These are phyloP conservation scores for Coemansia sp. DNA, from an alignment of 192 early-diverging fungal genomes.

Conservation along the genomic window DNA sequence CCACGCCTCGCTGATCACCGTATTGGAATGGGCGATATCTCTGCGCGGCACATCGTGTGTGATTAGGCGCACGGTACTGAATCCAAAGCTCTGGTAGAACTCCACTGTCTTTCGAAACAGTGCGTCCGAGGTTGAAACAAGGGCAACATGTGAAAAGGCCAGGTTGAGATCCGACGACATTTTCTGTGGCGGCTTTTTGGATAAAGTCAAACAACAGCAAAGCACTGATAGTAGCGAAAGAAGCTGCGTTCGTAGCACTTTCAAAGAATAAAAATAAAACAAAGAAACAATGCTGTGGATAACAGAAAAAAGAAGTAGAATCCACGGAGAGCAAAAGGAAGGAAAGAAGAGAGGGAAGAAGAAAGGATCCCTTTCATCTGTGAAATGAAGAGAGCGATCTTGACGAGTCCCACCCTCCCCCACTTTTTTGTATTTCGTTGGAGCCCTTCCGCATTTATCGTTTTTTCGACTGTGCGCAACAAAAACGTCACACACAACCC, in stretches of 20 bases:
- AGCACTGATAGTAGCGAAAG: not conserved
- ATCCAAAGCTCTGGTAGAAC: slow-evolving; percentile 64
- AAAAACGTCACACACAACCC: too few species aligned
- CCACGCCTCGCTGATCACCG: slow-evolving; percentile 50
- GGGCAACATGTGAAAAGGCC: slow-evolving; percentile 48
- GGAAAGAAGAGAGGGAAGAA: not conserved
- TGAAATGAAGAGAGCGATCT: too few species aligned
- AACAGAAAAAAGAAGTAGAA: not conserved
- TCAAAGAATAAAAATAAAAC: not conserved
- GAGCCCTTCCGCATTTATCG: too few species aligned
- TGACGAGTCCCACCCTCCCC: too few species aligned
- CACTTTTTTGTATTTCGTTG: too few species aligned
- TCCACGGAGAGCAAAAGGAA: too few species aligned
- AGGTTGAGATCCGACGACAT: slow-evolving; percentile 15
- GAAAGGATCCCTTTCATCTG: not conserved
- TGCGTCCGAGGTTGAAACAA: slow-evolving; percentile 29
- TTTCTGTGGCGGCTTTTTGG: slow-evolving; percentile 3
- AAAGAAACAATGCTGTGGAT: not conserved
- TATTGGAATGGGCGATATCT: slow-evolving; percentile 32
- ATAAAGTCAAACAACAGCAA: not conserved
- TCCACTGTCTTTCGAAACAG: slow-evolving; percentile 40
- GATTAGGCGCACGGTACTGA: slow-evolving; percentile 49
- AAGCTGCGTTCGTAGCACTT: not conserved
- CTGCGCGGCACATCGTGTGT: slow-evolving; percentile 33
- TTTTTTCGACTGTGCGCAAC: too few species aligned